These are phyloP conservation scores for Vairimorpha necatrix DNA, from an alignment of 371 early-diverging fungal species.

Conservation along the genomic window DNA sequence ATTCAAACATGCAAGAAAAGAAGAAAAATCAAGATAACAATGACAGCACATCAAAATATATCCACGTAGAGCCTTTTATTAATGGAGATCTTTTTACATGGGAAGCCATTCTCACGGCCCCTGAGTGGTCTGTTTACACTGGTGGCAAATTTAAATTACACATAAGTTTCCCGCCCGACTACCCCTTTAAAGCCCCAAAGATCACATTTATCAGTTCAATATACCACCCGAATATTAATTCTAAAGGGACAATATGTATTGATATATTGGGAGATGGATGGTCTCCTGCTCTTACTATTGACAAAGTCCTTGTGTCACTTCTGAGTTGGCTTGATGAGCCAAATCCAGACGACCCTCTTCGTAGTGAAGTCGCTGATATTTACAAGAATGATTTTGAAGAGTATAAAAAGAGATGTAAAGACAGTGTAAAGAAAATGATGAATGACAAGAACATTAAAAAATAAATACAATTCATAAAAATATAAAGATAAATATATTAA, in stretches of 20 bases:
- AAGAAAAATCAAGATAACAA: constrained; percentile 15
- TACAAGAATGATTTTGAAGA: constrained; percentile 80
- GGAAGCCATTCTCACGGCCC: constrained; percentile 76
- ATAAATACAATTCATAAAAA: background rate
- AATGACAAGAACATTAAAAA: constrained; percentile 28
- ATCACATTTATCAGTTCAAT: constrained; percentile 88
- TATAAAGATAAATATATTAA: too few relatives aligned
- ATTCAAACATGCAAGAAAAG: constrained; percentile 15
- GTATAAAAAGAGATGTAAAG: constrained; percentile 60
- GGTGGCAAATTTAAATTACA: constrained; percentile 89
- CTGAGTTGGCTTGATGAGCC: constrained; percentile 93
- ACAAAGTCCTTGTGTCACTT: constrained; percentile 85
- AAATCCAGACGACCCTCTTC: constrained; percentile 87
- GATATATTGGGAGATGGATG: constrained; percentile 95
- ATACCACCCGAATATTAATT: constrained; percentile 97
- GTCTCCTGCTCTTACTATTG: constrained; percentile 94
- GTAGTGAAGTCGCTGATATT: constrained; percentile 87
- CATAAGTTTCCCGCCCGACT: constrained; percentile 94
- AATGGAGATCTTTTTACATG: constrained; percentile 75
- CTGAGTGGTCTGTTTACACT: constrained; percentile 75
- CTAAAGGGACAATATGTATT: constrained; percentile 91
- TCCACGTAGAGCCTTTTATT: constrained; percentile 34
- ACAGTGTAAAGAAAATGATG: constrained; percentile 58
- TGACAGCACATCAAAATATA: constrained; percentile 34
- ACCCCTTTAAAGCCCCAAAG: constrained; percentile 97